Conservation (phyloP, 179 eudicot genomes). For the Corrigiola litoralis region DNA sequence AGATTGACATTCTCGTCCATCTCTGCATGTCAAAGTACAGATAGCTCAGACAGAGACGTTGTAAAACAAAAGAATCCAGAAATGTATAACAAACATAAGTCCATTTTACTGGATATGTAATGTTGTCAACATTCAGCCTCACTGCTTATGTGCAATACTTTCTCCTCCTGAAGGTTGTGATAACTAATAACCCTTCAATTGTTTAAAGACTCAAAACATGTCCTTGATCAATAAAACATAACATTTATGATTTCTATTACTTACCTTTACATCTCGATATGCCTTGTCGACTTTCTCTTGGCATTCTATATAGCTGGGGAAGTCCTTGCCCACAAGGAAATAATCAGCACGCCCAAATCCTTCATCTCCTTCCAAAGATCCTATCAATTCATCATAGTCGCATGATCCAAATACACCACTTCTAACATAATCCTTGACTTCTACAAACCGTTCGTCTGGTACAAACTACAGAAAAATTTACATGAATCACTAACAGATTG, state of each 20-base stretch:
- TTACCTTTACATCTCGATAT: constrained; percentile 73
- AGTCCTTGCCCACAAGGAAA: constrained; percentile 95
- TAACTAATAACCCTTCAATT: too few species aligned
- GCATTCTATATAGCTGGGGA: constrained; percentile 88
- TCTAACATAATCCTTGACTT: constrained; percentile 68
- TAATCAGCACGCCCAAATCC: constrained; percentile 92
- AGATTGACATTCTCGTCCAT: constrained; percentile 86
- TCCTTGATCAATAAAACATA: too few species aligned
- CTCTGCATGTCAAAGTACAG: too few species aligned
- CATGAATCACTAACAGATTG: too few species aligned
- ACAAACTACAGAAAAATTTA: constrained; percentile 69
- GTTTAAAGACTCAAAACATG: too few species aligned
- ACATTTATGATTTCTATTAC: background rate
- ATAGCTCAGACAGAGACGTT: too few species aligned
- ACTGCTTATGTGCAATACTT: too few species aligned
- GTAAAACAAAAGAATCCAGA: too few species aligned
- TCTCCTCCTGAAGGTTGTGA: too few species aligned
- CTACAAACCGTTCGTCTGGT: constrained; percentile 78
- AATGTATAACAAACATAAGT: too few species aligned
- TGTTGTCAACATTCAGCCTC: too few species aligned
- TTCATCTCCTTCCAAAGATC: constrained; percentile 84
- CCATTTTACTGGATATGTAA: too few species aligned
- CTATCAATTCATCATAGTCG: constrained; percentile 60
- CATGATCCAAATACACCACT: constrained; percentile 73
- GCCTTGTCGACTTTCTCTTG: constrained; percentile 88